Base-by-base conservation (phyloP, 768 basidiomycete species). In the Piloderma croceum region DNA sequence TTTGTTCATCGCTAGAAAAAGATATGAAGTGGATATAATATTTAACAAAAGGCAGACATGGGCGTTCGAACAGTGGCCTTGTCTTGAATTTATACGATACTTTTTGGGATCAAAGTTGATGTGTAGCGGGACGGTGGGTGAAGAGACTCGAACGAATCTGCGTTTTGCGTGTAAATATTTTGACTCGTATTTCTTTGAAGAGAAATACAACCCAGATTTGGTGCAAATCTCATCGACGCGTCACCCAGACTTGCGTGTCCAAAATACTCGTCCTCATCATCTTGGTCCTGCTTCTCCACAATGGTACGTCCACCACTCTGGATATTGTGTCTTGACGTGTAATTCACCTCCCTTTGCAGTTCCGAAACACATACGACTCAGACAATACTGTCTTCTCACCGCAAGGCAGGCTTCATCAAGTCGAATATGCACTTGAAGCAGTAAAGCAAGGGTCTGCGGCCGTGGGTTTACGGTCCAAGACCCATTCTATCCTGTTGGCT, bases 371-470 rank as follows among this genome's bases (percentile, higher is more conserved):
- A 3, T 98, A 98, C 70, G 94, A 98, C 67, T 94, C 91, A 34
- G 94, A 98, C 68, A 97, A 96, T 67, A 97, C 92, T 31, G 92
- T 92, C 51, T 91, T 92, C 71, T 90, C 85, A 4, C 94, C 93
- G 1, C 94, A 96, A 72, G 92, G 94, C 43, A 84, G 94, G 31
- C 74, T 98, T 38, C 94, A 97, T 64, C 90, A 96, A 61, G 92
- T 96, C 52, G 93, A 96, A 66, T 96, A 99, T 77, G 93, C 96
- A 2, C 81, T 97, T 39, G 96, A 99, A 66, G 96, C 96, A 44
- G 94, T 99, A 51, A 99, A 99, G 74, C 96, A 98, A 60, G 96
- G 96, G 47, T 97, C 93, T 44, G 96, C 96, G n/a, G 93, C 91
- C 31, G 93, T 99, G 34, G 96, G 96, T 38, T 62, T 99, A 55